Evolutionary conservation across 768 basidiomycete genomes (phyloP).

Genomic region (Mycena polygramma): DNA sequence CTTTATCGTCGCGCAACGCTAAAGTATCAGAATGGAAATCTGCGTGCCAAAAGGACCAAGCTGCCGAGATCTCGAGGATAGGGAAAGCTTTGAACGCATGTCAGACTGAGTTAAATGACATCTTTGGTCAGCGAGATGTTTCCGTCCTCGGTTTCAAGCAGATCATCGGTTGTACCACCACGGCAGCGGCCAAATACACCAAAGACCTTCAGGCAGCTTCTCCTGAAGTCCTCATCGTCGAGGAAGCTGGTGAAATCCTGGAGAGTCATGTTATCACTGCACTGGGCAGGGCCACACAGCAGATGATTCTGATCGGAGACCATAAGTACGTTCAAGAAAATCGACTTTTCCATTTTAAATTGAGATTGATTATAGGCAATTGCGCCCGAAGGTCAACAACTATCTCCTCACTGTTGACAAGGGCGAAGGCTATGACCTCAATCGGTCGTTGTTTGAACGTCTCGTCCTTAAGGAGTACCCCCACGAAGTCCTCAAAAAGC

Average conservation of each 20-base stretch:
- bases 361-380: constrained; percentile 59
- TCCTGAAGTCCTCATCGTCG: constrained; percentile 71
- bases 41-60: constrained; percentile 45
- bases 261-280: constrained; percentile 77
- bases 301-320: constrained; percentile 78
- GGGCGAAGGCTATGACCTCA: constrained; percentile 75
- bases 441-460: constrained; percentile 77
- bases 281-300: constrained; percentile 57
- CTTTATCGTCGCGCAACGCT: constrained; percentile 13
- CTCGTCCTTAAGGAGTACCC: constrained; percentile 74
- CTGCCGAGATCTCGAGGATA: constrained; percentile 42
- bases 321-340: constrained; percentile 66
- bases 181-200: constrained; percentile 67
- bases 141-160: constrained; percentile 53
- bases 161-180: constrained; percentile 58
- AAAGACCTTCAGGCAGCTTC: constrained; percentile 58
- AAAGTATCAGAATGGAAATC: constrained; percentile 46
- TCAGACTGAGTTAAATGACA: constrained; percentile 46
- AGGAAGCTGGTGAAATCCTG: constrained; percentile 81
- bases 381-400: constrained; percentile 79
- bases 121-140: constrained; percentile 42
- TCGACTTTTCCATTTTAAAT: background rate
- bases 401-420: constrained; percentile 77
- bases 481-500: constrained; percentile 65
- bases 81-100: constrained; percentile 48